A percentile compares a stretch with the other conserved stretches of the same genome.
These are phyloP conservation scores for Suhomyces coccinellae DNA, from an alignment of 1,139 yeast genomes.

Conservation along the genomic window DNA sequence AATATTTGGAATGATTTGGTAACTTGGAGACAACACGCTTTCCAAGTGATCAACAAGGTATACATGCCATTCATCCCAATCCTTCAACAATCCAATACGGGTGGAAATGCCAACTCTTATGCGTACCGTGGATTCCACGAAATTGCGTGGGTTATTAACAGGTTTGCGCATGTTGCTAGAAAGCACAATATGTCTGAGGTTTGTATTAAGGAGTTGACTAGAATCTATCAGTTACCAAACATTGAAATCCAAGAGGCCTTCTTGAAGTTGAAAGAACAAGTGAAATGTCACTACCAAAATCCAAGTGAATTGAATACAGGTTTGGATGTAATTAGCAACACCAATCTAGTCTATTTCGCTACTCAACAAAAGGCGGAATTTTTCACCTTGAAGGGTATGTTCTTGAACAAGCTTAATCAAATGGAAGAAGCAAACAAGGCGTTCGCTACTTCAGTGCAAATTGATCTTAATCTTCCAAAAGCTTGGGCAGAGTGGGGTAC, in stretches of 20 bases:
- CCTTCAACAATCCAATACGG: constrained; percentile 71
- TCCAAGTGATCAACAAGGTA: constrained; percentile 93
- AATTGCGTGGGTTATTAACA: constrained; percentile 97
- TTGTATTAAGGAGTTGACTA: constrained; percentile 87
- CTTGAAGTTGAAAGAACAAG: constrained; percentile 92
- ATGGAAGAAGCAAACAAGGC: constrained; percentile 97
- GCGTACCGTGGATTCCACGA: constrained; percentile 98
- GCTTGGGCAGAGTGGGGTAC: constrained; percentile 99
- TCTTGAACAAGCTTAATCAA: constrained; percentile 83
- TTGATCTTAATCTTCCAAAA: constrained; percentile 88
- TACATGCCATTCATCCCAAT: constrained; percentile 92
- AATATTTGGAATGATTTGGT: constrained; percentile 97
- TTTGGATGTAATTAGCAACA: constrained; percentile 92
- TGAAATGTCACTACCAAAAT: constrained; percentile 94
- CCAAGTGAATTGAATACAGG: constrained; percentile 87
- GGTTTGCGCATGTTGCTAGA: constrained; percentile 98
- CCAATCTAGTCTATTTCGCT: constrained; percentile 92
- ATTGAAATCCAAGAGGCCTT: constrained; percentile 98
- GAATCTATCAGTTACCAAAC: constrained; percentile 93
- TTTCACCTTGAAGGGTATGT: constrained; percentile 96
- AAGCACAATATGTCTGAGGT: constrained; percentile 97
- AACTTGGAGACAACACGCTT: constrained; percentile 98
- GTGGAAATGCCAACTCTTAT: constrained; percentile 78
- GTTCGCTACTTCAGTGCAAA: constrained; percentile 95
- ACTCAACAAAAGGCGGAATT: constrained; percentile 98